These are phyloP conservation scores for Rhododendron mucronatum DNA, from an alignment of 148 eudicot genomes.

Conservation along the genomic window DNA sequence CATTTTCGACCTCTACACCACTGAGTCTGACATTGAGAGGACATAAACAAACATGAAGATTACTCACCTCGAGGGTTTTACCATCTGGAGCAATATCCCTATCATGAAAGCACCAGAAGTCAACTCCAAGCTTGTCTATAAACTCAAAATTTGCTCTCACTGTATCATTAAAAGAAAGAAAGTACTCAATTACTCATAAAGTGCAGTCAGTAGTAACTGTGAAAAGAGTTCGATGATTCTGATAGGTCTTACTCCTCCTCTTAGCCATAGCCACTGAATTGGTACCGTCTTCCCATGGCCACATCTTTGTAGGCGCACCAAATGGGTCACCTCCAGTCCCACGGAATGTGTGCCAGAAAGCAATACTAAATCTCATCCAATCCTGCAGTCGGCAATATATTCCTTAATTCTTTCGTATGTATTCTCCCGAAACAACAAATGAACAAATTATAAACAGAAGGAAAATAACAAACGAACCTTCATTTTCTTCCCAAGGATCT, in stretches of 20 bases:
- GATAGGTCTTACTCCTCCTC: conserved; percentile 68
- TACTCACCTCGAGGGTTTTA: conserved; percentile 62
- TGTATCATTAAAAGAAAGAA: conserved; percentile 27
- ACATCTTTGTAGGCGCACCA: conserved; percentile 81
- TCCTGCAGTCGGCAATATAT: conserved; percentile 38
- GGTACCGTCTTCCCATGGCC: conserved; percentile 99
- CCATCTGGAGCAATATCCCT: conserved; percentile 98
- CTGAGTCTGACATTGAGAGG: background rate
- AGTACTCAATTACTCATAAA: background rate
- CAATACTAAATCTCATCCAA: conserved; percentile 97
- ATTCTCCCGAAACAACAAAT: background rate
- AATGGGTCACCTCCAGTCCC: conserved; percentile 97
- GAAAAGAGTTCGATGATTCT: background rate
- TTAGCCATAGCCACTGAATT: conserved; percentile 93
- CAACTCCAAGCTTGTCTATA: conserved; percentile 91
- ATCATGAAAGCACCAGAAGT: conserved; percentile 96
- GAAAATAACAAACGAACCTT: conserved; percentile 44
- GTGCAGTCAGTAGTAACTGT: background rate
- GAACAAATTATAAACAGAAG: background rate
- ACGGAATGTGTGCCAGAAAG: conserved; percentile 99
- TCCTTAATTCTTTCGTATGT: background rate
- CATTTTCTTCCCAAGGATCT: conserved; percentile 89
- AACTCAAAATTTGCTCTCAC: conserved; percentile 99
- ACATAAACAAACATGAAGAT: background rate
- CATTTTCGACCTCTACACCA: background rate